Base-by-base conservation (phyloP, 2,329 filamentous ascomycete species). In the Hypoxylon sp. region DNA sequence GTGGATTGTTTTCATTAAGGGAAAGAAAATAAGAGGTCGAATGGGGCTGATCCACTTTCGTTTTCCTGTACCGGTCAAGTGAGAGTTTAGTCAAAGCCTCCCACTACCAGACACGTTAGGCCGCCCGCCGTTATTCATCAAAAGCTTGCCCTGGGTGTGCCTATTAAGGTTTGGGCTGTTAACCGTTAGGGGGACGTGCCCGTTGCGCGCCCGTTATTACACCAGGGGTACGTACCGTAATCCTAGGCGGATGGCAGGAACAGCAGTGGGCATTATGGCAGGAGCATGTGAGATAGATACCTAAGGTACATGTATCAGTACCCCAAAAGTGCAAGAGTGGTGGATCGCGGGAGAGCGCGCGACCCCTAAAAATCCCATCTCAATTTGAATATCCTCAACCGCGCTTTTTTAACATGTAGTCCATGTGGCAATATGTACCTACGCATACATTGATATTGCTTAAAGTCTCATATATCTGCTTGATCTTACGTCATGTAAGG, bases 21-120 rank as follows among this genome's bases (percentile, higher is more conserved):
- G 59, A 69, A 69, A 69, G 64, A 68, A 69, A 70, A 70, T 69
- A 70, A 69, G 63, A 70, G 66, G 65, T 70, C 57, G 60, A 70
- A 60, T 54, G 58, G 61, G 63, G 62, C 51, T 46, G 65, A 62
- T 65, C 68, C 68, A 70, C 68, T 48, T 53, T 51, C 30, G 57
- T 56, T 65, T 40, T 61, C 49, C 58, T 32, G 46, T 62, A 65
- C 61, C 55, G 61, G 61, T 51, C 55, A 66, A 59, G 54, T 52
- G 44, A 62, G 42, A 50, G 50, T 53, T 53, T 30, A 55, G 48
- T 50, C 33, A 45, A 45, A 24, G 45, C 45, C 56, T 6, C 53
- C 52, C 32, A 53, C 44, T 55, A 49, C 30, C 38, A 61, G 42
- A 54, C 52, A 40, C 57, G 53, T 52, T 56, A 58, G 59, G 50